Evolutionary conservation across 208 protist genomes (phyloP).

Genomic region (Histomonas meleagridis): DNA sequence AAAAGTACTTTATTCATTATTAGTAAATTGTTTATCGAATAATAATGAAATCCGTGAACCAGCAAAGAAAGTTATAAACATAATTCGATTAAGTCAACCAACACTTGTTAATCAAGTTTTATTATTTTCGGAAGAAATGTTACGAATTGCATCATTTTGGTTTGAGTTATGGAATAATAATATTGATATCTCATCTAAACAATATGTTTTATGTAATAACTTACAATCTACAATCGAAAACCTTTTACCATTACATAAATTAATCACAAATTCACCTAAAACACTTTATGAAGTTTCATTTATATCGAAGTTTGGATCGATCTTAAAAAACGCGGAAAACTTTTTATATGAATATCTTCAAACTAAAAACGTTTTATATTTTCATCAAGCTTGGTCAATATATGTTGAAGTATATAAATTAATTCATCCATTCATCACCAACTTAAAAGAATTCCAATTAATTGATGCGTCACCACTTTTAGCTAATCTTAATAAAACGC

Average conservation of each 20-base stretch:
- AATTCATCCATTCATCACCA: background rate
- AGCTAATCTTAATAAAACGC: background rate
- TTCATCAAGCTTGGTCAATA: background rate
- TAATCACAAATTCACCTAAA: background rate
- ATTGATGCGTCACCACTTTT: background rate
- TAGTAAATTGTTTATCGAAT: background rate
- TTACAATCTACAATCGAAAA: background rate
- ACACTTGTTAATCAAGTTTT: background rate
- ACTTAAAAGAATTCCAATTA: background rate
- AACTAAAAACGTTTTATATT: background rate
- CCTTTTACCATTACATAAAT: background rate
- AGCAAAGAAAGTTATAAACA: background rate
- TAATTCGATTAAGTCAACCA: background rate
- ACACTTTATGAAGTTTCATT: constrained; percentile 8
- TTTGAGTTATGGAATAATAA: background rate
- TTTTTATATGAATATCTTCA: background rate
- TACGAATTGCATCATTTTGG: background rate
- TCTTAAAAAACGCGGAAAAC: background rate
- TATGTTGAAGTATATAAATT: background rate
- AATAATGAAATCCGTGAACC: background rate
- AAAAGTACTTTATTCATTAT: background rate
- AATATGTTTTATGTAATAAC: background rate
- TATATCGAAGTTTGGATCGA: background rate
- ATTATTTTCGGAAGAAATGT: background rate
- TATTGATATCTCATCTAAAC: background rate